Base-by-base conservation (phyloP, 2,329 filamentous ascomycete genomes). In the Triangularia setosa region DNA sequence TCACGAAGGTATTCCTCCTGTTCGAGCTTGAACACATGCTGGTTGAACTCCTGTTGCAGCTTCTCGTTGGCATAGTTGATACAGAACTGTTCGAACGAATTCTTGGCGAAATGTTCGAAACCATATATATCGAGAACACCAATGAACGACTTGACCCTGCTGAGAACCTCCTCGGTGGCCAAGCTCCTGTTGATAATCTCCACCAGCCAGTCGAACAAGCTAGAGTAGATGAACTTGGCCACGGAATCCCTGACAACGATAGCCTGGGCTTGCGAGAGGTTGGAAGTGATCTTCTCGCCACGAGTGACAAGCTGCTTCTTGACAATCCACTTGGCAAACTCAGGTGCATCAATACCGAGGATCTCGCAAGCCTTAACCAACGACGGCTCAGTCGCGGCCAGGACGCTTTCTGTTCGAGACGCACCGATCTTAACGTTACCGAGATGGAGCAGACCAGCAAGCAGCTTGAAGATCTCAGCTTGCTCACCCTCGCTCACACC, bases 21-120 rank as follows among this genome's bases (percentile, higher is more conserved):
- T 77, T 99, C 95, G 23, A 99, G 86, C 78, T 98, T 97, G 86
- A 99, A 99, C 35, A 99, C 95, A 74, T 99, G 95, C 76, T 96
- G 92, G 79, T 99, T 99, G 83, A 99, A 99, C 76, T 98, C 94
- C 77, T 99, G 95, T 76, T 99, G 95, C 62, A 99, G 82, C 79
- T 99, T 99, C 79, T 99, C 95, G 78, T 99, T 99, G 79, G 95
- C 95, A 74, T 99, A 99, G 79, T 99, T 99, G 85, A 99, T 99
- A 80, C 95, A 99, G 79, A 99, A 99, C 77, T 99, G 95, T 77
- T 99, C 95, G 73, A 99, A 99, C 0, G 95, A 99, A 81, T 99
- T 99, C 83, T 97, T 98, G 67, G 95, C 94, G 74, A 99, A 99
- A 79, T 98, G 95, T 78, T 99, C 95, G 74, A 99, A 99, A 68